Evolutionary conservation across 2,329 filamentous ascomycete species (phyloP).

Genomic region (Blumeriella jaapii): DNA sequence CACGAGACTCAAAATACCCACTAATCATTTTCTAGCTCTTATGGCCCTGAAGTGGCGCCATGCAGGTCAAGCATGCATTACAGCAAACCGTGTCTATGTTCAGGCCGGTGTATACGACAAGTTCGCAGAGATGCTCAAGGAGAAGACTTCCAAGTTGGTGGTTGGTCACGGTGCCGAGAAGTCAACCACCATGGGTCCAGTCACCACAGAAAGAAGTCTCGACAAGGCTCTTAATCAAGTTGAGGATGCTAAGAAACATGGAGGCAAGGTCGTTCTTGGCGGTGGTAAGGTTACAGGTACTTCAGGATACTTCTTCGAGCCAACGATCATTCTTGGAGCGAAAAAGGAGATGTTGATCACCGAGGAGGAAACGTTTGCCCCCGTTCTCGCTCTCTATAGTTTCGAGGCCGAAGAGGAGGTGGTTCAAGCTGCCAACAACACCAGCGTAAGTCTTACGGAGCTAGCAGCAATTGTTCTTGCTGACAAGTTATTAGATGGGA

Average conservation of each 20-base stretch:
- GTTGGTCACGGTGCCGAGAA: constrained; percentile 49
- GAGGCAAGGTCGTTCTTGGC: constrained; percentile 52
- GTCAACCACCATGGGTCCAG: constrained; percentile 47
- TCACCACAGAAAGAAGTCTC: constrained; percentile 43
- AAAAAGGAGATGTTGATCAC: constrained; percentile 45
- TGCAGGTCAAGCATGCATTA: constrained; percentile 53
- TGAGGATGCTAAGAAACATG: constrained; percentile 49
- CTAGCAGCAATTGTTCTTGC: neutral
- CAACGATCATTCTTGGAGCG: constrained; percentile 51
- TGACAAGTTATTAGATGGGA: constrained; percentile 36
- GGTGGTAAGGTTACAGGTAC: constrained; percentile 38
- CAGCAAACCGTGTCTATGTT: constrained; percentile 54
- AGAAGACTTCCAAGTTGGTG: constrained; percentile 40
- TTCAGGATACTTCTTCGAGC: constrained; percentile 57
- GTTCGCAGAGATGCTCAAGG: constrained; percentile 44
- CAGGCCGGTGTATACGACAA: constrained; percentile 50
- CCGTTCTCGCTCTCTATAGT: constrained; percentile 49
- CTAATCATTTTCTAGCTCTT: constrained; percentile 22
- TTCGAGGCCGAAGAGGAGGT: constrained; percentile 57
- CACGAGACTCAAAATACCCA: neutral
- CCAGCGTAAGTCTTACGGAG: constrained; percentile 25
- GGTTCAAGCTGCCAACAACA: constrained; percentile 47
- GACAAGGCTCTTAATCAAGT: constrained; percentile 49
- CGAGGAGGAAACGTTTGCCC: constrained; percentile 54
- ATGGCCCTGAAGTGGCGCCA: constrained; percentile 44